Percentiles rank a stretch among this genome's conserved stretches.
These are phyloP conservation scores for Trametes punicea DNA, from an alignment of 768 basidiomycete genomes.

Conservation along the genomic window DNA sequence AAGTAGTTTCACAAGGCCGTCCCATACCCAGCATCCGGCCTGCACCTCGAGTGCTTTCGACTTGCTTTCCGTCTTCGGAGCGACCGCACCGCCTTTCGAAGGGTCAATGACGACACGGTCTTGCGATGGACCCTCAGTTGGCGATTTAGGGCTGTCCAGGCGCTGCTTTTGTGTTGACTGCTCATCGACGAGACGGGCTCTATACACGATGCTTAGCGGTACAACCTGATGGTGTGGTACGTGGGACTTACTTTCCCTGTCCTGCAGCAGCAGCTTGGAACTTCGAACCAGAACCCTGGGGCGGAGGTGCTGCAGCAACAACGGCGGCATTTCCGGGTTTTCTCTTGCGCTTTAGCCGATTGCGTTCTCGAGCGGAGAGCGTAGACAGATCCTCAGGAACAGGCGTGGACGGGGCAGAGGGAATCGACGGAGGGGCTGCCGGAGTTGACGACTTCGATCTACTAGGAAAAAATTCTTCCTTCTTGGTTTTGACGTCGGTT, in stretches of 20 bases:
- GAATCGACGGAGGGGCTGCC: conserved; percentile 28
- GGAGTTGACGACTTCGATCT: conserved; percentile 46
- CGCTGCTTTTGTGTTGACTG: conserved; percentile 46
- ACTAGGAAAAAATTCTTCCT: conserved; percentile 34
- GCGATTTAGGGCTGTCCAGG: conserved; percentile 52
- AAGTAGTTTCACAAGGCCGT: conserved; percentile 73
- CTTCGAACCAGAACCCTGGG: conserved; percentile 56
- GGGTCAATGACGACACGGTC: conserved; percentile 72
- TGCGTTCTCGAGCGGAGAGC: conserved; percentile 89
- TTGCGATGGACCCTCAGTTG: conserved; percentile 43
- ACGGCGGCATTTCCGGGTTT: conserved; percentile 83
- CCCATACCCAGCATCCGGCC: conserved; percentile 82
- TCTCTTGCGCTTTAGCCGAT: conserved; percentile 91
- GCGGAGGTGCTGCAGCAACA: conserved; percentile 66
- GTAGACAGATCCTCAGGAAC: conserved; percentile 56
- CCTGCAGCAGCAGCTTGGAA: conserved; percentile 58
- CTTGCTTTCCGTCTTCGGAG: conserved; percentile 72
- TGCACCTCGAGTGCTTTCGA: conserved; percentile 75
- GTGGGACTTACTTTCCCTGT: conserved; percentile 48
- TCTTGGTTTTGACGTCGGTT: conserved; percentile 27
- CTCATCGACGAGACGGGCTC: conserved; percentile 76
- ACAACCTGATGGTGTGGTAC: conserved; percentile 18
- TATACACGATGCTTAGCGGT: conserved; percentile 28
- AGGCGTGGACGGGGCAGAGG: conserved; percentile 18
- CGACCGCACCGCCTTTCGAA: conserved; percentile 80